A percentile compares a stretch with the other conserved stretches of the same genome.
Conservation (phyloP, 768 basidiomycete species). For the Lentinula raphanica region DNA sequence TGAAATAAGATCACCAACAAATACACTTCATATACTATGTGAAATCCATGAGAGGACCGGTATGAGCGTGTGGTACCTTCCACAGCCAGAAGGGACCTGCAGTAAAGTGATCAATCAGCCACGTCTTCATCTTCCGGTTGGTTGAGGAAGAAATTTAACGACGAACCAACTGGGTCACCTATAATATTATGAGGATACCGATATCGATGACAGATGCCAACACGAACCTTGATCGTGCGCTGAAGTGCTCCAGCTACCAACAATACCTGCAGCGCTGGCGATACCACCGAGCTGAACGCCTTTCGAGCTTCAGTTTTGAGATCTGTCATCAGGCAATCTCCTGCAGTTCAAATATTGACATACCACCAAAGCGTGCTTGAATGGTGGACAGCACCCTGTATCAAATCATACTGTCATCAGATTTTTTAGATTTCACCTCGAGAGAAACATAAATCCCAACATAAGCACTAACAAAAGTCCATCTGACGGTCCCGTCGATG, state of each 20-base stretch:
- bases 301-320: slow-evolving; percentile 43
- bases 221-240: slow-evolving; percentile 48
- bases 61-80: slow-evolving; percentile 43
- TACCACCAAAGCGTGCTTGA: slow-evolving; percentile 57
- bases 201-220: neutral
- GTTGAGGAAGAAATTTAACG: neutral
- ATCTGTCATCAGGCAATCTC: neutral
- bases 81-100: slow-evolving; percentile 72
- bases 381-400: slow-evolving; percentile 50
- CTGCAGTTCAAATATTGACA: slow-evolving; percentile 7
- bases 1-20: neutral
- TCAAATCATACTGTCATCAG: slow-evolving; percentile 11
- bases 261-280: slow-evolving; percentile 60
- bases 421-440: neutral
- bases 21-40: neutral
- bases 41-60: slow-evolving; percentile 29
- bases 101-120: slow-evolving; percentile 6
- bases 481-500: slow-evolving; percentile 40
- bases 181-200: neutral
- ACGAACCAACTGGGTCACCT: slow-evolving; percentile 65
- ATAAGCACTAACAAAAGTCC: slow-evolving; percentile 51
- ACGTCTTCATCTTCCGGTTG: slow-evolving; percentile 6
- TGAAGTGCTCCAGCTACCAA: slow-evolving; percentile 65
- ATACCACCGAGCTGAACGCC: slow-evolving; percentile 63
- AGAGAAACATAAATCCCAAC: neutral